Percentiles rank a stretch among this genome's conserved stretches.
Evolutionary conservation across 805 yeast genomes (phyloP).

Genomic region (Metschnikowia corniflorae): DNA sequence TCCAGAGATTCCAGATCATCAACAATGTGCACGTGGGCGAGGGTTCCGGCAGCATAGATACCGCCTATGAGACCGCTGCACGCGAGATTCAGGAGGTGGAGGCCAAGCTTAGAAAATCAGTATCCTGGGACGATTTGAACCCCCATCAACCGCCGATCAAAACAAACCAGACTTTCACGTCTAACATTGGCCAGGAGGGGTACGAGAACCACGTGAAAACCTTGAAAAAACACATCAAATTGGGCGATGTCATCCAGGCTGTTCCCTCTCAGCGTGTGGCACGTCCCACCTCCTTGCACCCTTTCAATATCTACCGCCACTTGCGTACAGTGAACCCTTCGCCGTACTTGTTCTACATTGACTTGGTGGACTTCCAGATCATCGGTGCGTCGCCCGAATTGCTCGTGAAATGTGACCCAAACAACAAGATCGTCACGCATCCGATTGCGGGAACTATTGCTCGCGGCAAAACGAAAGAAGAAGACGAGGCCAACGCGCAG

Average conservation of each 20-base stretch:
- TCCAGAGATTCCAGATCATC: constrained; percentile 86
- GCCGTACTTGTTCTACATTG: constrained; percentile 93
- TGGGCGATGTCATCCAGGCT: constrained; percentile 95
- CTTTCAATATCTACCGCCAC: constrained; percentile 93
- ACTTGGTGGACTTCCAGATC: constrained; percentile 85
- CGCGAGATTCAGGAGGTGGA: constrained; percentile 57
- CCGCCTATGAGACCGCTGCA: constrained; percentile 53
- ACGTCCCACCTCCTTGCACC: constrained; percentile 91
- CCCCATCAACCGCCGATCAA: constrained; percentile 77
- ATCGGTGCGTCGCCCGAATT: constrained; percentile 98
- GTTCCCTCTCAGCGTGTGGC: constrained; percentile 98
- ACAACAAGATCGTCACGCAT: constrained; percentile 80
- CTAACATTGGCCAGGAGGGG: constrained; percentile 92
- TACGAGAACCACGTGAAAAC: constrained; percentile 77
- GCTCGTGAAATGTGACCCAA: constrained; percentile 72
- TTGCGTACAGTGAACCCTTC: constrained; percentile 95
- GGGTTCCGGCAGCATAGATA: constrained; percentile 25
- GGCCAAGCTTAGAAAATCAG: constrained; percentile 42
- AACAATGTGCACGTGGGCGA: constrained; percentile 59
- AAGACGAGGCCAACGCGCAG: constrained; percentile 80
- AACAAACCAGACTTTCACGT: constrained; percentile 64
- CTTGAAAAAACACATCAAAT: constrained; percentile 75
- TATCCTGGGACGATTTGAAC: constrained; percentile 44
- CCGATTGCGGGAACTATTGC: constrained; percentile 97
- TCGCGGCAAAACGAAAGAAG: constrained; percentile 87